Percentiles rank a stretch among this genome's conserved stretches.
These are phyloP conservation scores for Penicillium atrosanguineum DNA, from an alignment of 495 filamentous ascomycete genomes.

Conservation along the genomic window DNA sequence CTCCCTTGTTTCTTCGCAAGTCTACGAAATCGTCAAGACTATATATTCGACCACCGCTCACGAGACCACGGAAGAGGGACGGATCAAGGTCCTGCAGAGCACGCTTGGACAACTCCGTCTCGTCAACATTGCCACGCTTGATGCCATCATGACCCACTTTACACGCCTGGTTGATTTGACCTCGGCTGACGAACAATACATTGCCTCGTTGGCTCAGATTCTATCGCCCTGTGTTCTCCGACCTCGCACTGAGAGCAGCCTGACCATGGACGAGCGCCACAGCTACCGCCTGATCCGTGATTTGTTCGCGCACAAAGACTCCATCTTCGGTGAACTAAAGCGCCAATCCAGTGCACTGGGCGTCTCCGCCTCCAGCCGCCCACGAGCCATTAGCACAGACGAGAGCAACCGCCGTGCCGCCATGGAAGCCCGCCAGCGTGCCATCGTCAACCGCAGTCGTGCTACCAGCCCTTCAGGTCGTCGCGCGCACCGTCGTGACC, in stretches of 20 bases:
- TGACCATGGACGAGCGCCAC: constrained; percentile 94
- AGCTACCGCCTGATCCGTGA: constrained; percentile 90
- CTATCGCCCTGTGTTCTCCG: constrained; percentile 87
- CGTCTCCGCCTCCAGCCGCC: constrained; percentile 45
- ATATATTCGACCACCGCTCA: constrained; percentile 81
- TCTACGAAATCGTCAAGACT: constrained; percentile 98
- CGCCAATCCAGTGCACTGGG: constrained; percentile 70
- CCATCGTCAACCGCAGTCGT: constrained; percentile 72
- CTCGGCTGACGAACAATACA: constrained; percentile 86
- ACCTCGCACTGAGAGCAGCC: constrained; percentile 76
- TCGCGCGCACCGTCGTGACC: constrained; percentile 67
- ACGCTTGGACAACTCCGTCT: constrained; percentile 92
- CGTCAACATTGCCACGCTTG: constrained; percentile 96
- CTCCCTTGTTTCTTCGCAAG: constrained; percentile 94
- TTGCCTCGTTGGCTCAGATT: constrained; percentile 70
- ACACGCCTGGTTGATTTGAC: constrained; percentile 95
- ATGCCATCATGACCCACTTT: constrained; percentile 97
- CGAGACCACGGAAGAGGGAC: constrained; percentile 66
- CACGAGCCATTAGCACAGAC: constrained; percentile 89
- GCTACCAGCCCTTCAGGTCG: constrained; percentile 71
- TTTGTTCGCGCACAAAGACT: constrained; percentile 88
- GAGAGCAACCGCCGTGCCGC: constrained; percentile 92
- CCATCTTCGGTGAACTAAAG: constrained; percentile 95
- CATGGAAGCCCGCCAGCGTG: constrained; percentile 87
- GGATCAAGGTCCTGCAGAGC: constrained; percentile 90